Conservation (phyloP, 1,284 basidiomycete species). For the Irpex rosettiformis region DNA sequence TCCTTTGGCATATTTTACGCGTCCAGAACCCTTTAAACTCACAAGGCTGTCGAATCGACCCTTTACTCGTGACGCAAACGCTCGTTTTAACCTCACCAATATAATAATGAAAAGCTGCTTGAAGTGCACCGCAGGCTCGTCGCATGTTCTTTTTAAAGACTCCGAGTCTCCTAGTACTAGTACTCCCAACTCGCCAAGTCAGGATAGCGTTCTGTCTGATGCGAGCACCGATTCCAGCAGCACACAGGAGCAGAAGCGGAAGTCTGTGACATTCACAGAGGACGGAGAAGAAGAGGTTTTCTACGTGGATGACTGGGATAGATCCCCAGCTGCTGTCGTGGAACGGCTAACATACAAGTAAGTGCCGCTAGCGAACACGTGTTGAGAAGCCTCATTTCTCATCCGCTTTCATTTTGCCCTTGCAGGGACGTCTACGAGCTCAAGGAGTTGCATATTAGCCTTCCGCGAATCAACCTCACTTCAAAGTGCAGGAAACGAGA, state of each 20-base stretch:
- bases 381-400: background rate
- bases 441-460: conserved; percentile 13
- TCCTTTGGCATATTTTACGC: background rate
- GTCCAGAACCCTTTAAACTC: background rate
- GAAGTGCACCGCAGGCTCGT: conserved; percentile 10
- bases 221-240: conserved; percentile 15
- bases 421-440: conserved; percentile 17
- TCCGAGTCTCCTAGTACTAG: conserved; percentile 23
- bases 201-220: conserved; percentile 19
- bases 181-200: conserved; percentile 20
- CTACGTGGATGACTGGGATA: conserved; percentile 68
- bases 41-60: background rate
- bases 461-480: conserved; percentile 13
- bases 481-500: conserved; percentile 1
- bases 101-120: conserved; percentile 16
- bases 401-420: background rate
- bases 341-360: conserved; percentile 35
- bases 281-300: conserved; percentile 47
- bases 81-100: background rate
- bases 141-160: background rate
- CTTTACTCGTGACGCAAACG: conserved; percentile 6
- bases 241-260: conserved; percentile 26
- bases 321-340: conserved; percentile 36
- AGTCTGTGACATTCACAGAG: conserved; percentile 55
- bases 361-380: conserved; percentile 14